Evolutionary conservation across 139 green algal species (phyloP), one percentile per base, ranked within the genome.

Genomic region (Cymbomonas tetramitiformis): DNA sequence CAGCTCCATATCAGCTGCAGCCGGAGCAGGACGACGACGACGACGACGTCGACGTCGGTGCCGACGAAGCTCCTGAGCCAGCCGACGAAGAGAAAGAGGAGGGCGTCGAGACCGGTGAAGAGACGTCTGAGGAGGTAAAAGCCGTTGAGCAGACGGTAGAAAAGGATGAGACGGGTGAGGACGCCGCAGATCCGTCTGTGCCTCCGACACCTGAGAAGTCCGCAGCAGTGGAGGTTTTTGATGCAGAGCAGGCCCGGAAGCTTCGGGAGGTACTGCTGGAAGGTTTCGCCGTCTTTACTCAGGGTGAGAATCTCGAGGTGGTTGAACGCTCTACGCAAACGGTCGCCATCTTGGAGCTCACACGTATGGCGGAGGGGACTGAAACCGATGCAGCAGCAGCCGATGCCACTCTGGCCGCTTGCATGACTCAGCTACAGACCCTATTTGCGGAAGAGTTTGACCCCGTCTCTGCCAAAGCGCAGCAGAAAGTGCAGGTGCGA

Each of bases 381-480:
- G n/a, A n/a, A n/a, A n/a, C n/a, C n/a, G 33, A 31, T 12, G 33
- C n/a, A 9, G 30, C 39, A 12, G 24, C 33, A 1, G 52, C 38
- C 15, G 15, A 5, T 5, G 52, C 38, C 4, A 49, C n/a, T n/a
- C n/a, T n/a, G n/a, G n/a, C 36, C 4, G 52, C 52, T 19, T 21
- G 48, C 52, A 49, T 60, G 3, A 38, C 48, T 26, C 24, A 30
- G 36, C 38, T 60, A 38, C 23, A 38, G 33, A 30, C 21, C n/a
- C 25, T 49, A 8, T 23, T 60, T 2, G 24, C n/a, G 10, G 52
- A 60, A 25, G 52, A 60, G 26, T 40, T 60, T 36, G 38, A 60
- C 23, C 52, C 52, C 12, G 52, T 60, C 1, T 60, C 52, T 4
- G 9, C 23, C 34, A 60, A 49, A 28, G 52, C 52, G 18, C 52